A percentile compares a stretch with the other conserved stretches of the same genome.
Conservation (phyloP, 129 eudicot genomes). For the Deinandra increscens region DNA sequence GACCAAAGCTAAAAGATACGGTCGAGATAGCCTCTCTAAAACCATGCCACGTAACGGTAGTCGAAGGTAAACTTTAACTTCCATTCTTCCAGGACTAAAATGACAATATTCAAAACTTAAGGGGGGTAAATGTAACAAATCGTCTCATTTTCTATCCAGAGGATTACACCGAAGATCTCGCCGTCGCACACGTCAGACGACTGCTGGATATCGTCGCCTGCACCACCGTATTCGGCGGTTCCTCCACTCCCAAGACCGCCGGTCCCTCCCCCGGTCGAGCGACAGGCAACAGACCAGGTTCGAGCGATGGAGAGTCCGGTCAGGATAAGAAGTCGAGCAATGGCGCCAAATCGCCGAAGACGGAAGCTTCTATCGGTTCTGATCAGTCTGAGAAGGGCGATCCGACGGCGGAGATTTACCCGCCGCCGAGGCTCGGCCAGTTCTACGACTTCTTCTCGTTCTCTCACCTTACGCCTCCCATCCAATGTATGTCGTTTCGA, state of each 20-base stretch:
- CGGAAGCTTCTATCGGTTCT: slow-evolving; percentile 33
- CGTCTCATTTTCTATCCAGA: slow-evolving; percentile 39
- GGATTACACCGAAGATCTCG: slow-evolving; percentile 67
- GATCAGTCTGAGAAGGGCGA: slow-evolving; percentile 62
- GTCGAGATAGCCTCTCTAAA: slow-evolving; percentile 70
- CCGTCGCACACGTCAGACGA: slow-evolving; percentile 84
- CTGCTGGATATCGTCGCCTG: slow-evolving; percentile 90
- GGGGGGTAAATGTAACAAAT: slow-evolving; percentile 1
- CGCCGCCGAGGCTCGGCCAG: slow-evolving; percentile 92
- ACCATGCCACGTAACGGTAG: slow-evolving; percentile 68
- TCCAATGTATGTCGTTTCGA: slow-evolving; percentile 61
- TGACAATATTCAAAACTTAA: slow-evolving; percentile 8
- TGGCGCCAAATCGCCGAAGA: slow-evolving; percentile 37
- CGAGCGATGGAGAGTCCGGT: slow-evolving; percentile 42
- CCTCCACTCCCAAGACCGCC: slow-evolving; percentile 44
- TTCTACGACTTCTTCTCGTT: slow-evolving; percentile 97
- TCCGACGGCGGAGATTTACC: slow-evolving; percentile 58
- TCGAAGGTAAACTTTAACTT: slow-evolving; percentile 50
- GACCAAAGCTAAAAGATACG: slow-evolving; percentile 65
- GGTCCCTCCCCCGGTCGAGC: slow-evolving; percentile 35
- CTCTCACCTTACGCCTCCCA: slow-evolving; percentile 83
- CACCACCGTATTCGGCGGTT: slow-evolving; percentile 71
- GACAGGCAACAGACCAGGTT: slow-evolving; percentile 36
- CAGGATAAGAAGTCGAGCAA: slow-evolving; percentile 32
- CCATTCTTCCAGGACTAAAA: neutral